Percentiles rank a stretch among this genome's conserved stretches.
These are phyloP conservation scores for Botrytis byssoidea DNA, from an alignment of 2,329 filamentous ascomycete genomes.

Conservation along the genomic window DNA sequence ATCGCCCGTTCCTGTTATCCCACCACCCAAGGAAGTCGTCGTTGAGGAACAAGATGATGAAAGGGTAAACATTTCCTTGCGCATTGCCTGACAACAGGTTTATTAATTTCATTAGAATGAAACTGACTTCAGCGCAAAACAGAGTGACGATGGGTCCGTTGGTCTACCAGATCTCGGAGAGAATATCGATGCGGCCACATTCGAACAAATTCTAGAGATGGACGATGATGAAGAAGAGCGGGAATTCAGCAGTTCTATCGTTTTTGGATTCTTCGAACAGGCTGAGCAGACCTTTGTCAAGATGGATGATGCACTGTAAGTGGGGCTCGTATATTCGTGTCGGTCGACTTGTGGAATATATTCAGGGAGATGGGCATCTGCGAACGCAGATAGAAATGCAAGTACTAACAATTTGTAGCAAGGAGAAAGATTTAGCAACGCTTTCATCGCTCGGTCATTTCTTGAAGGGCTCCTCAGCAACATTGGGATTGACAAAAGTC, in stretches of 20 bases:
- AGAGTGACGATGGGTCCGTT: constrained; percentile 40
- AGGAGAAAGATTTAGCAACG: constrained; percentile 64
- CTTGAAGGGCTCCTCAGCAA: constrained; percentile 94
- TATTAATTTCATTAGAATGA: not conserved
- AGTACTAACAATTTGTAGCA: constrained; percentile 46
- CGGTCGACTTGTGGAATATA: constrained; percentile 10
- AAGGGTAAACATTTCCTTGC: constrained; percentile 17
- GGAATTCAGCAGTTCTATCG: constrained; percentile 86
- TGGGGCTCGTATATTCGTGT: constrained; percentile 33
- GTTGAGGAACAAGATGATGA: constrained; percentile 22
- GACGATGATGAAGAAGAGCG: constrained; percentile 83
- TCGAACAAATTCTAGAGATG: constrained; percentile 97
- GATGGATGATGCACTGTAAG: constrained; percentile 84
- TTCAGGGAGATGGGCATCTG: not conserved
- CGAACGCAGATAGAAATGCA: constrained; percentile 17
- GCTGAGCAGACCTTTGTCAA: constrained; percentile 80
- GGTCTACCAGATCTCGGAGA: constrained; percentile 62
- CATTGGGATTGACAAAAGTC: constrained; percentile 85
- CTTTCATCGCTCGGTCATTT: constrained; percentile 90
- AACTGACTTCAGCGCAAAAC: constrained; percentile 22
- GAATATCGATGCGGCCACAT: constrained; percentile 75
- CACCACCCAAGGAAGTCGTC: not conserved
- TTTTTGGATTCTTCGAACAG: constrained; percentile 90
- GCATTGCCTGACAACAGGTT: not conserved
- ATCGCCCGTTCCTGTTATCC: not conserved